Conservation (phyloP, 805 yeast genomes). For the Saccharomycopsis lassenensis region DNA sequence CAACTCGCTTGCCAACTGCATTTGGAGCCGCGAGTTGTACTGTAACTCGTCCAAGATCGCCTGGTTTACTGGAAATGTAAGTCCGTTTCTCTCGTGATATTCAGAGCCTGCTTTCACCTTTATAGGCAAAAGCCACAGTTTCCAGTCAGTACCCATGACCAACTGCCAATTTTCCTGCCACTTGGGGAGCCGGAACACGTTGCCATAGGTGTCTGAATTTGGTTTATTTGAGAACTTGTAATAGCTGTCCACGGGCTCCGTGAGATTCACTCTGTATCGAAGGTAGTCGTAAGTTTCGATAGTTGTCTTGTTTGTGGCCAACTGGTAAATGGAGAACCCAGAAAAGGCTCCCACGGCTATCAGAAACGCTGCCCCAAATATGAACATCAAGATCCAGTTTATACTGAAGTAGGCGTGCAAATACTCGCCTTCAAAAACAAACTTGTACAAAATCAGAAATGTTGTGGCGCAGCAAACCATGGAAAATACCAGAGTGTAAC, state of each 20-base stretch:
- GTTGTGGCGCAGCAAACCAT: slow-evolving; percentile 31
- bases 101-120: slow-evolving; percentile 4
- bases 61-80: slow-evolving; percentile 14
- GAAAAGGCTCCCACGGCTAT: slow-evolving; percentile 49
- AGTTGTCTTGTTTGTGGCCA: slow-evolving; percentile 63
- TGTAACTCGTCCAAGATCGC: slow-evolving; percentile 12
- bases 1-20: slow-evolving; percentile 15
- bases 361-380: slow-evolving; percentile 41
- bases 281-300: slow-evolving; percentile 58
- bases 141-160: slow-evolving; percentile 61
- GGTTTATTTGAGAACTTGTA: slow-evolving; percentile 34
- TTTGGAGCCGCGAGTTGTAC: slow-evolving; percentile 15
- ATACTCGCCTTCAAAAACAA: slow-evolving; percentile 35
- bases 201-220: slow-evolving; percentile 37
- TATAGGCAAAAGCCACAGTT: slow-evolving; percentile 66
- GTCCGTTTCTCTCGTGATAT: slow-evolving; percentile 13
- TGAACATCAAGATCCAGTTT: slow-evolving; percentile 47
- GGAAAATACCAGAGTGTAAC: slow-evolving; percentile 41
- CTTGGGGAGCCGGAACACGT: slow-evolving; percentile 68
- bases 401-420: slow-evolving; percentile 37
- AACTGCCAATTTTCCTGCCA: slow-evolving; percentile 44
- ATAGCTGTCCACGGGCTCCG: slow-evolving; percentile 25
- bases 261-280: slow-evolving; percentile 33
- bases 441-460: slow-evolving; percentile 33
- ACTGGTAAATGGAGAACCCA: slow-evolving; percentile 45